These are phyloP conservation scores for Fusarium tuaranense DNA, from an alignment of 2,329 filamentous ascomycete genomes.

Conservation along the genomic window DNA sequence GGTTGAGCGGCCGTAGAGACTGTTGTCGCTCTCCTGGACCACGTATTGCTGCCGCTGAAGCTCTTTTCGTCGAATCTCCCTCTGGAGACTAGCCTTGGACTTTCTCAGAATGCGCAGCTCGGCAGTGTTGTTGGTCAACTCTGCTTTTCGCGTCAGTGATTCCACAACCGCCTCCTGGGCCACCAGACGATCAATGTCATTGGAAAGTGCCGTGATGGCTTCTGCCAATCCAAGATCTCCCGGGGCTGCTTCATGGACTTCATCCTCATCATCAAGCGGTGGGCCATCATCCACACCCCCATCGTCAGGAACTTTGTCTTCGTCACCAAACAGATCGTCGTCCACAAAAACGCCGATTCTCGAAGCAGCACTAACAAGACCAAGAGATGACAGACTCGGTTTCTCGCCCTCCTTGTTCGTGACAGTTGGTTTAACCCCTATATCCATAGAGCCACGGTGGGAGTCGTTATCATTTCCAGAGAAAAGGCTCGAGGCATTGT, in stretches of 20 bases:
- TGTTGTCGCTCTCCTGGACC: conserved; percentile 97
- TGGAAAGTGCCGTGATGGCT: conserved; percentile 87
- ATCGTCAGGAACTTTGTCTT: conserved; percentile 86
- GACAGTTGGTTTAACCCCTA: conserved; percentile 46
- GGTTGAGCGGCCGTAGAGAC: conserved; percentile 89
- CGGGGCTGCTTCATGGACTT: conserved; percentile 93
- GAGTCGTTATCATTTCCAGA: conserved; percentile 70
- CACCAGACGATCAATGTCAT: conserved; percentile 88
- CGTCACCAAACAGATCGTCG: conserved; percentile 92
- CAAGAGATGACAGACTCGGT: conserved; percentile 90
- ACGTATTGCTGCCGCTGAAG: conserved; percentile 97
- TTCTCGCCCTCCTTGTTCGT: conserved; percentile 68
- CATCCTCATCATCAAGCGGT: conserved; percentile 75
- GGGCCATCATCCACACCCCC: conserved; percentile 74
- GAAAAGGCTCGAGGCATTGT: conserved; percentile 61
- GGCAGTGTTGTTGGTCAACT: conserved; percentile 95
- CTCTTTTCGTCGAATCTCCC: conserved; percentile 94
- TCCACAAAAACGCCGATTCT: conserved; percentile 93
- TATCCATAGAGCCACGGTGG: conserved; percentile 71
- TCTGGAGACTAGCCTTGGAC: conserved; percentile 90
- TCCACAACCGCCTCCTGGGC: conserved; percentile 93
- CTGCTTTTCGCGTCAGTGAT: conserved; percentile 91
- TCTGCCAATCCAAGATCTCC: conserved; percentile 94
- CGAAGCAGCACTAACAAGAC: conserved; percentile 87
- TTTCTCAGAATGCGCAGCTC: conserved; percentile 93